Percentiles rank a stretch among this genome's conserved stretches.
phyloP scores from a whole-genome alignment of 2,329 filamentous ascomycete genomes.

The Ophiostoma ulmi region DNA sequence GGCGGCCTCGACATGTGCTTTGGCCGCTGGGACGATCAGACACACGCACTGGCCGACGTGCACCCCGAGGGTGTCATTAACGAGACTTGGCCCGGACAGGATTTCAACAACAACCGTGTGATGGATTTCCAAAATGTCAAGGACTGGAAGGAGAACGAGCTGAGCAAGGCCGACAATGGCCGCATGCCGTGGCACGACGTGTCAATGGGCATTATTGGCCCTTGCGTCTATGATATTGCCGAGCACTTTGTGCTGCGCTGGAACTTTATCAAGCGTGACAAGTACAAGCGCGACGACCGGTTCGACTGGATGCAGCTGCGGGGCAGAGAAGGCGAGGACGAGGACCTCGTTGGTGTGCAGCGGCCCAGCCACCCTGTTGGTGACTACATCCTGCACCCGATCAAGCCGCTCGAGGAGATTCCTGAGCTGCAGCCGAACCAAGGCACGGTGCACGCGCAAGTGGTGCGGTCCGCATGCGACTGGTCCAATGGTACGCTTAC shows the following conservation, averaged over 20 bases:
- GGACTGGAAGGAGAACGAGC: slow-evolving; percentile 89
- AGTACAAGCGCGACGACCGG: slow-evolving; percentile 82
- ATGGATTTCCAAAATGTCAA: slow-evolving; percentile 91
- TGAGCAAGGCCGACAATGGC: slow-evolving; percentile 84
- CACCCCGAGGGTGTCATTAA: slow-evolving; percentile 77
- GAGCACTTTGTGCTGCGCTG: slow-evolving; percentile 92
- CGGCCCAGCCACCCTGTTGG: slow-evolving; percentile 84
- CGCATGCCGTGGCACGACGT: slow-evolving; percentile 99
- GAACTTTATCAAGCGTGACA: slow-evolving; percentile 97
- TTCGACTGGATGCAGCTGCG: slow-evolving; percentile 83
- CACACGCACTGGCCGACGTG: slow-evolving; percentile 80
- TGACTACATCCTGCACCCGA: slow-evolving; percentile 76
- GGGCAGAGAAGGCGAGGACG: slow-evolving; percentile 69
- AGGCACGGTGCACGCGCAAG: slow-evolving; percentile 73
- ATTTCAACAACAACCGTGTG: slow-evolving; percentile 96
- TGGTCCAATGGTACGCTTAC: slow-evolving; percentile 89
- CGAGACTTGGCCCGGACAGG: slow-evolving; percentile 90
- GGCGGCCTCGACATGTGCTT: slow-evolving; percentile 94
- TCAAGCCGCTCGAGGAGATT: slow-evolving; percentile 64
- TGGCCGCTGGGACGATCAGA: slow-evolving; percentile 83
- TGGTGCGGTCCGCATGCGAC: slow-evolving; percentile 85
- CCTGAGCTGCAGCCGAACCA: slow-evolving; percentile 43
- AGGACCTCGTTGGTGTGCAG: slow-evolving; percentile 84
- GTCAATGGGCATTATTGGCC: slow-evolving; percentile 82
- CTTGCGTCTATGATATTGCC: slow-evolving; percentile 86